Base-by-base conservation (phyloP, 192 early-diverging fungal genomes). In the Umbelopsis sp. region DNA sequence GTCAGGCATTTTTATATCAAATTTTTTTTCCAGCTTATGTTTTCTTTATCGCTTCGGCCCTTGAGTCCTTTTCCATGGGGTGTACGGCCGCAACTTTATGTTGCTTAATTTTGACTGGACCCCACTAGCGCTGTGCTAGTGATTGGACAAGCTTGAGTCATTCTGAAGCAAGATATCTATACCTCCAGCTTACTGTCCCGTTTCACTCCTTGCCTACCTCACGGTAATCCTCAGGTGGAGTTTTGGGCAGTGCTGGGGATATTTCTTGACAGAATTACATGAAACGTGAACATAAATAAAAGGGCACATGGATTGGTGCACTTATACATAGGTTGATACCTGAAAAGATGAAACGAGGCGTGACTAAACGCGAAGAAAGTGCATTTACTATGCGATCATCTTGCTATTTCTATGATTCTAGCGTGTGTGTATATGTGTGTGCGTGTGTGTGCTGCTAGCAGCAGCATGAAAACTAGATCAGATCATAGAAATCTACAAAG, bases 141-240 rank as follows among this genome's bases (percentile, higher is more conserved):
- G 31, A 62, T 62, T 62, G 56, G 56, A 22, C 24, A 62, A 62
- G 56, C 56, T 62, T 62, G 56, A 62, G 56, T 62, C 56, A 62
- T 62, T 62, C 56, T 62, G 56, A 62, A 62, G 56, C 56, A 62
- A 62, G 56, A 62, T 62, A 62, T 62, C 56, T 62, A 62, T 62
- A 62, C 56, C 56, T 62, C 56, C 56, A 17, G 56, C 56, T 62
- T 62, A 62, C 56, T 62, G 32, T 62, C 56, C 56, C 31, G 56
- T 62, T 62, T 62, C 56, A 34, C 56, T 62, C 31, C 56, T 62
- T 62, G 56, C 56, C 56, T 34, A 20, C 56, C 31, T 62, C 26
- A 32, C 31, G 47, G n/a, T n/a, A 62, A 17, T 34, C 16, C 24
- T 26, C 38, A 41, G 56, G 56, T 62, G 56, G 56, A 62, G 56